phyloP scores from a whole-genome alignment of 2,329 filamentous ascomycete species.

The Lasiodiplodia theobromae region DNA sequence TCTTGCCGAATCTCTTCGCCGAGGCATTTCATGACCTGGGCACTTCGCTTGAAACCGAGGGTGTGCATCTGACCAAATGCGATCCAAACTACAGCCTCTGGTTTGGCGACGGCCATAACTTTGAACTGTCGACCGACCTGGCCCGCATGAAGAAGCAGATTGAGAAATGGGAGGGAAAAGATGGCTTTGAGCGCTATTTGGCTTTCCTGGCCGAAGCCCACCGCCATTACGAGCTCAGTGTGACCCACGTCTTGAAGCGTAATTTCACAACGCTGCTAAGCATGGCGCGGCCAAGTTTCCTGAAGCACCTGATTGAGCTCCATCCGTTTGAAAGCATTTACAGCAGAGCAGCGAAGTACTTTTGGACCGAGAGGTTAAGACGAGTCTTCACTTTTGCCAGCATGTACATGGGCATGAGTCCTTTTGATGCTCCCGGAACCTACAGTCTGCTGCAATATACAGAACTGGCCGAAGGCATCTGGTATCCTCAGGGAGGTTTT shows the following conservation, averaged over 20 bases:
- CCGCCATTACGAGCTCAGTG: slow-evolving; percentile 72
- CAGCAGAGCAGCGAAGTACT: slow-evolving; percentile 69
- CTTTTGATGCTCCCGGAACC: slow-evolving; percentile 77
- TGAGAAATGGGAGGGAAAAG: slow-evolving; percentile 75
- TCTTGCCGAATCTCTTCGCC: slow-evolving; percentile 74
- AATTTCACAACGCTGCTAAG: slow-evolving; percentile 70
- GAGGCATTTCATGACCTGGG: slow-evolving; percentile 73
- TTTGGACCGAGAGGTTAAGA: slow-evolving; percentile 71
- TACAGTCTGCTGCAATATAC: slow-evolving; percentile 79
- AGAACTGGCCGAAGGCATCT: slow-evolving; percentile 77
- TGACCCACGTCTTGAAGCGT: slow-evolving; percentile 69
- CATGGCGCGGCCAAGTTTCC: slow-evolving; percentile 65
- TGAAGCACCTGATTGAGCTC: slow-evolving; percentile 64
- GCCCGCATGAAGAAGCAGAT: slow-evolving; percentile 74
- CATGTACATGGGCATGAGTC: slow-evolving; percentile 86
- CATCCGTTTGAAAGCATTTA: slow-evolving; percentile 78
- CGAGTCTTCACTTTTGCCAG: slow-evolving; percentile 78
- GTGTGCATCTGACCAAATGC: slow-evolving; percentile 73
- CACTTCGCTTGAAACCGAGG: slow-evolving; percentile 70
- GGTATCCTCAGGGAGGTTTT: slow-evolving; percentile 77
- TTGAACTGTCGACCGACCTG: slow-evolving; percentile 72
- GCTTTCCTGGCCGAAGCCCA: slow-evolving; percentile 71
- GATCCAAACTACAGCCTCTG: slow-evolving; percentile 78
- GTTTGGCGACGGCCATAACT: slow-evolving; percentile 71
- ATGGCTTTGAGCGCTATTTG: slow-evolving; percentile 74